Conservation (phyloP, 768 basidiomycete genomes). For the Mycena kentingensis region DNA sequence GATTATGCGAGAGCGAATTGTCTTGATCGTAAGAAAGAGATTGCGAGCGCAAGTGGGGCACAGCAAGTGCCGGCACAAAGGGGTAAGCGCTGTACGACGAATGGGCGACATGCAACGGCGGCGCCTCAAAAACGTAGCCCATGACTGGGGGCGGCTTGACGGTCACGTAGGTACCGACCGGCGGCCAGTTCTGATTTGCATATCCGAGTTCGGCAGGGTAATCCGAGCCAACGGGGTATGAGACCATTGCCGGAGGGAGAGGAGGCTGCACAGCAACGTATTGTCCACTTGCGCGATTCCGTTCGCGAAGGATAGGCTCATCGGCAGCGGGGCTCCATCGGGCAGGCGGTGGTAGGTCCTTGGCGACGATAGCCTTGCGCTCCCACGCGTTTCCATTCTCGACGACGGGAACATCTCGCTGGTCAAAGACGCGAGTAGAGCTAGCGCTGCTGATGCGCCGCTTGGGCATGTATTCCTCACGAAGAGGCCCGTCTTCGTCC, state of each 20-base stretch:
- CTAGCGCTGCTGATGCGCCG: constrained; percentile 52
- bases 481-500: constrained; percentile 79
- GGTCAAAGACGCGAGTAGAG: constrained; percentile 26
- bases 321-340: constrained; percentile 84
- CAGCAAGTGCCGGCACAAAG: constrained; percentile 36
- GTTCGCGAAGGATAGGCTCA: constrained; percentile 65
- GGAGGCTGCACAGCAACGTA: constrained; percentile 68
- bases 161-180: constrained; percentile 34
- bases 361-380: constrained; percentile 28
- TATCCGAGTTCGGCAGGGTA: constrained; percentile 40
- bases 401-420: constrained; percentile 13
- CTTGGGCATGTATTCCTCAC: constrained; percentile 78
- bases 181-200: constrained; percentile 43
- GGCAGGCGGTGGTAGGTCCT: constrained; percentile 66
- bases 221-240: constrained; percentile 35
- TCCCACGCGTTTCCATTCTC: constrained; percentile 24
- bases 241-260: constrained; percentile 37
- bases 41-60: constrained; percentile 57
- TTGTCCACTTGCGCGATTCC: constrained; percentile 52
- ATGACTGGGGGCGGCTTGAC: constrained; percentile 38
- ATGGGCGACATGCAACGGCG: constrained; percentile 35
- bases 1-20: constrained; percentile 46
- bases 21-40: constrained; percentile 58
- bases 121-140: constrained; percentile 41
- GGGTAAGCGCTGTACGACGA: constrained; percentile 41